Conservation (phyloP, 1,139 yeast species). For the Scheffersomyces titani region DNA sequence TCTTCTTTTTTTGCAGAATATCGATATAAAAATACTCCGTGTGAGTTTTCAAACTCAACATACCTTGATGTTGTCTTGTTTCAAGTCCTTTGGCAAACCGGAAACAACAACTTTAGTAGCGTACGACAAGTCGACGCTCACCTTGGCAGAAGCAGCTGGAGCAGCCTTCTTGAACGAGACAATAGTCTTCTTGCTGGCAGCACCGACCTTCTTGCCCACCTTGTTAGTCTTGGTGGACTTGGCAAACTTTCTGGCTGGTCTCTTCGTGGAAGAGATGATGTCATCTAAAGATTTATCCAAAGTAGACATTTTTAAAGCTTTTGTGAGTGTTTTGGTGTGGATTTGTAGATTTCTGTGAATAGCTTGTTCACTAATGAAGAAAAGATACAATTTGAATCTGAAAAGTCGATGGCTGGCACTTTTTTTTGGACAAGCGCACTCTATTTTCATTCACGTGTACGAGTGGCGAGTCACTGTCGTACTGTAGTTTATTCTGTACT, state of each 20-base stretch:
- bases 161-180: constrained; percentile 41
- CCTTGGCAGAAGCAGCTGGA: constrained; percentile 15
- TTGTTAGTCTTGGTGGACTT: constrained; percentile 31
- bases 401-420: not conserved
- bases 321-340: not conserved
- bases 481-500: not conserved
- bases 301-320: constrained; percentile 39
- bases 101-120: constrained; percentile 77
- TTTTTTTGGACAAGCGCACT: not conserved
- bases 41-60: constrained; percentile 38
- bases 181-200: constrained; percentile 31
- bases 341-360: not conserved
- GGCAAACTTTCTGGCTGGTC: constrained; percentile 17
- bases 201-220: constrained; percentile 34
- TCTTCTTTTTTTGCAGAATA: not conserved
- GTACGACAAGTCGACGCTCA: constrained; percentile 50
- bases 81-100: constrained; percentile 78
- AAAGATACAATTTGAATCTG: not conserved
- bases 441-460: not conserved
- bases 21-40: not conserved
- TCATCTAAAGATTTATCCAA: constrained; percentile 96
- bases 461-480: not conserved
- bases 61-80: constrained; percentile 79
- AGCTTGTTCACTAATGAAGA: not conserved
- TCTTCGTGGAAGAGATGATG: constrained; percentile 71